Base-by-base conservation (phyloP, 176 grass and related monocot species). In the Saccharum officinarum region DNA sequence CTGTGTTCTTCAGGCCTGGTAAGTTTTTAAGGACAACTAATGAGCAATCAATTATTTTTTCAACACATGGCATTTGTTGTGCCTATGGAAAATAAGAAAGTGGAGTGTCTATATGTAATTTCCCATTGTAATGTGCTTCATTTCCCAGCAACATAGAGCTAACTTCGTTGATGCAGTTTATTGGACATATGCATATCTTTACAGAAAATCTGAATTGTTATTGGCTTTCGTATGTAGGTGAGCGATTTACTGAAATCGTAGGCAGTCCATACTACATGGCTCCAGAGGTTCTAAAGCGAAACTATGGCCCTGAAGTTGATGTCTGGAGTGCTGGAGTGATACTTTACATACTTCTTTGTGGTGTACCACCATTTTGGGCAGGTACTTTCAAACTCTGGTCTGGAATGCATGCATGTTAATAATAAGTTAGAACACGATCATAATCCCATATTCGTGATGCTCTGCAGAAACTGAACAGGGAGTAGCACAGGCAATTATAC, bases 241-340 rank as follows among this genome's bases (percentile, higher is more conserved):
- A 99, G 63, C 83, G 80, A 9, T 94, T 99, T 83, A 77, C 83
- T 13, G 97, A 99, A 94, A 99, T 99, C 50, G 97, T 99, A 33
- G 97, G 97, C 28, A 99, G 97, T 55, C 97, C 97, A 38, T 99
- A 99, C 87, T 99, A 99, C 88, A 99, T 99, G 97, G 97, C 97
- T 55, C 97, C 97, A 46, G 97, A 99, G 90, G 97, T 99, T 75
- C 76, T 99, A 54, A 99, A 90, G 89, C 85, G 94, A 85, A 89
- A 94, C 84, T 99, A 99, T 66, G 97, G 97, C 6, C 97, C 97
- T 36, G 97, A 99, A 89, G 71, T 97, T 33, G 97, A 99, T 88
- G 92, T 99, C 54, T 99, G 97, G 97, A 99, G 97, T 87, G 97
- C 97, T 67, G 97, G 97, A 78, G 97, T 99, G 67, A 99, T 99